Evolutionary conservation across 306 rosid species (phyloP).

Genomic region (Prunus campanulata): DNA sequence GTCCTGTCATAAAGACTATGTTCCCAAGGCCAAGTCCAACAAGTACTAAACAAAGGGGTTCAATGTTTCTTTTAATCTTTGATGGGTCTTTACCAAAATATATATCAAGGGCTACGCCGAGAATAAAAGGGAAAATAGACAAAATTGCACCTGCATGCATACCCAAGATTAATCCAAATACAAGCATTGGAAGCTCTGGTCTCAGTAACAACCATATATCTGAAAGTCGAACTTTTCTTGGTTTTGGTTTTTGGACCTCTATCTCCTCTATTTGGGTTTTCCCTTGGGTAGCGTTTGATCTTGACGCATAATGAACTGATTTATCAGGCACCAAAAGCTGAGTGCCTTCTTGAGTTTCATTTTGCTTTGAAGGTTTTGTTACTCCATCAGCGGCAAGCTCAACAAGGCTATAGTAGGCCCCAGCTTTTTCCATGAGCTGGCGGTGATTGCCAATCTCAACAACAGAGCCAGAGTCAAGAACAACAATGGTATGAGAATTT

Average conservation of each 20-base stretch:
- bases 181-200: slow-evolving; percentile 53
- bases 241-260: slow-evolving; percentile 32
- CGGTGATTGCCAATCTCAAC: slow-evolving; percentile 72
- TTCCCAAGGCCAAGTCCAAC: slow-evolving; percentile 83
- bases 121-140: slow-evolving; percentile 64
- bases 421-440: slow-evolving; percentile 65
- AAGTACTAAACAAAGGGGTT: slow-evolving; percentile 55
- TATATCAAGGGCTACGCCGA: slow-evolving; percentile 60
- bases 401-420: slow-evolving; percentile 71
- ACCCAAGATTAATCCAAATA: slow-evolving; percentile 63
- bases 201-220: slow-evolving; percentile 73
- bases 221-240: slow-evolving; percentile 36
- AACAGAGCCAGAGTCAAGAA: slow-evolving; percentile 69
- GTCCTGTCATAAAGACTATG: slow-evolving; percentile 78
- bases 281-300: slow-evolving; percentile 29
- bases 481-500: slow-evolving; percentile 66
- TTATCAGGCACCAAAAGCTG: slow-evolving; percentile 35
- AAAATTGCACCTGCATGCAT: slow-evolving; percentile 79
- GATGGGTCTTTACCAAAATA: slow-evolving; percentile 40
- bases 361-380: slow-evolving; percentile 34
- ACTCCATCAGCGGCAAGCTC: slow-evolving; percentile 67
- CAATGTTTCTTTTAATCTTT: slow-evolving; percentile 44
- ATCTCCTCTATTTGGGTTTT: slow-evolving; percentile 33
- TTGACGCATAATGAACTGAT: slow-evolving; percentile 35
- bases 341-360: slow-evolving; percentile 19